A percentile compares a stretch with the other conserved stretches of the same genome.
Evolutionary conservation across 495 filamentous ascomycete species (phyloP).

Genomic region (Trichoderma gamsii): DNA sequence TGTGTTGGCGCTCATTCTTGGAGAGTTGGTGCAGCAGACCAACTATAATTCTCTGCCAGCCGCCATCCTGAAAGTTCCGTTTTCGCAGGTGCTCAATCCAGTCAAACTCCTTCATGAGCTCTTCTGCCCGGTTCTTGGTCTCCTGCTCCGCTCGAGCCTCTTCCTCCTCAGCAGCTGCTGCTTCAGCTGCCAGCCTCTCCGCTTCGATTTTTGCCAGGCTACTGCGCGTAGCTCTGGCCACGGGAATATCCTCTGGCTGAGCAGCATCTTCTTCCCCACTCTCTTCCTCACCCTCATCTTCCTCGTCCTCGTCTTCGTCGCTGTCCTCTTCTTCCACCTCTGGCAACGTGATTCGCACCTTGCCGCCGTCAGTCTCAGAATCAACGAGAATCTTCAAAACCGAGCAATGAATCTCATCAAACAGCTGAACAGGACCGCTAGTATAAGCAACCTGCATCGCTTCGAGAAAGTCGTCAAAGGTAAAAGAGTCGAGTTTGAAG

Average conservation of each 20-base stretch:
- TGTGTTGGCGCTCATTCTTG: constrained; percentile 58
- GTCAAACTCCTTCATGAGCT: constrained; percentile 63
- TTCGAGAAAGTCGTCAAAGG: constrained; percentile 92
- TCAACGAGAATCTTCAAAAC: constrained; percentile 82
- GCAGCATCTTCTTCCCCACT: constrained; percentile 40
- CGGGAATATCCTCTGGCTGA: constrained; percentile 55
- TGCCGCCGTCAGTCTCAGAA: constrained; percentile 65
- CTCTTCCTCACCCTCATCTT: constrained; percentile 54
- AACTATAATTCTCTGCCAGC: constrained; percentile 85
- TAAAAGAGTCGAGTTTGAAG: constrained; percentile 90
- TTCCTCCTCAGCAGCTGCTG: constrained; percentile 40
- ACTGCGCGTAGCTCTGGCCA: constrained; percentile 70
- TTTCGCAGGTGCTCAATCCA: constrained; percentile 81
- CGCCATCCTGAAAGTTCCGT: constrained; percentile 82
- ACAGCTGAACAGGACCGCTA: constrained; percentile 76
- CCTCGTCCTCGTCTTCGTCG: constrained; percentile 54
- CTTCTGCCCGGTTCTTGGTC: constrained; percentile 66
- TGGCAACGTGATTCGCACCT: constrained; percentile 70
- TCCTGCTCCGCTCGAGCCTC: constrained; percentile 33
- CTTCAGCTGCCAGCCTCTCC: constrained; percentile 53
- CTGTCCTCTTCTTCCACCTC: constrained; percentile 65
- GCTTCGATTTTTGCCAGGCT: constrained; percentile 78
- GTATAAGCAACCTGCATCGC: constrained; percentile 74
- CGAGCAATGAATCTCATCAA: constrained; percentile 87
- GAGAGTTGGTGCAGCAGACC: constrained; percentile 83